Percentiles rank a stretch among this genome's conserved stretches.
These are phyloP conservation scores for Borealophlyctis nickersoniae DNA, from an alignment of 192 early-diverging fungal species.

Conservation along the genomic window DNA sequence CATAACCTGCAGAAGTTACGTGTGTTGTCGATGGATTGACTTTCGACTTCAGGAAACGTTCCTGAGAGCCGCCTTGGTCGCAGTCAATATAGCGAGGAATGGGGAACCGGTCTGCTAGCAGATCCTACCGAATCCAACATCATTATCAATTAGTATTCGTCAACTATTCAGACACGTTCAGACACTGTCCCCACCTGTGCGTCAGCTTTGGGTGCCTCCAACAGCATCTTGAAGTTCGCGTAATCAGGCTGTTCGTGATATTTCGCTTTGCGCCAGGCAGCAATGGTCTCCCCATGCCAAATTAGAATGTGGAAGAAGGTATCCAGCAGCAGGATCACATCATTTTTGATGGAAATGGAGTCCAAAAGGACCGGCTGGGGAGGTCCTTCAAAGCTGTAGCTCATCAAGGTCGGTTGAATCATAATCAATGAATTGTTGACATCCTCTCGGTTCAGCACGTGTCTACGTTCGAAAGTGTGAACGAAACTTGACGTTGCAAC, in stretches of 20 bases:
- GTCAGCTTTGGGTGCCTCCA: constrained; percentile 86
- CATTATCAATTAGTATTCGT: constrained; percentile 12
- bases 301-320: constrained; percentile 99
- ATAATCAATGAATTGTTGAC: constrained; percentile 96
- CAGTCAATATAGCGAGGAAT: constrained; percentile 97
- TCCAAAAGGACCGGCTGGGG: constrained; percentile 92
- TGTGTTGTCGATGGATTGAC: constrained; percentile 98
- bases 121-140: constrained; percentile 61
- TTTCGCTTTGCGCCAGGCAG: constrained; percentile 91
- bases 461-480: constrained; percentile 52
- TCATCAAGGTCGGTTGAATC: constrained; percentile 97
- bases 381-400: constrained; percentile 80
- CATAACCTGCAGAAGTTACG: constrained; percentile 40
- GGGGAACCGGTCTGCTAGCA: constrained; percentile 93
- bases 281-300: constrained; percentile 97
- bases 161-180: too few species aligned
- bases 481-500: neutral
- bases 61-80: constrained; percentile 95
- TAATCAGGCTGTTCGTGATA: constrained; percentile 96
- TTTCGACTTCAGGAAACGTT: constrained; percentile 95
- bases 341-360: constrained; percentile 96
- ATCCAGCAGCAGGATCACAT: constrained; percentile 88
- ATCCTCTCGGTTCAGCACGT: constrained; percentile 93
- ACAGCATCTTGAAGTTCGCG: constrained; percentile 86
- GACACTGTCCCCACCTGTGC: constrained; percentile 63